Conservation (phyloP, 768 basidiomycete species). For the Pleurotus eryngii region DNA sequence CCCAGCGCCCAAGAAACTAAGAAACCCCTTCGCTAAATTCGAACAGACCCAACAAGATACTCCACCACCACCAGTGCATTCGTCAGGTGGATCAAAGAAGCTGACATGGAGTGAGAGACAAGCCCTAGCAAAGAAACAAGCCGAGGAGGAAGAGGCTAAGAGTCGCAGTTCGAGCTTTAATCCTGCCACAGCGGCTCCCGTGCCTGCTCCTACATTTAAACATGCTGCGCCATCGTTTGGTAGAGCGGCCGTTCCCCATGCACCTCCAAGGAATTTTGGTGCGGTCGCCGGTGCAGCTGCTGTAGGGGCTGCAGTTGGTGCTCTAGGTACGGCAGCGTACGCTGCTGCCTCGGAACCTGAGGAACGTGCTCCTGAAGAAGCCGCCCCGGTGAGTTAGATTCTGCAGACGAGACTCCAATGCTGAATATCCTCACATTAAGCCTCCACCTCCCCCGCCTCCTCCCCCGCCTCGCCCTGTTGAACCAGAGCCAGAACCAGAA, state of each 20-base stretch:
- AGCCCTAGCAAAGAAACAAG: slow-evolving; percentile 83
- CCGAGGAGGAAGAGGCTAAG: slow-evolving; percentile 69
- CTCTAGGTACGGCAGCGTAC: slow-evolving; percentile 30
- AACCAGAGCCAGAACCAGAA: slow-evolving; percentile 26
- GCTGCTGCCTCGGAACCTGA: slow-evolving; percentile 33
- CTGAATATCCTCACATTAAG: background rate
- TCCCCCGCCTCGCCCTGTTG: slow-evolving; percentile 23
- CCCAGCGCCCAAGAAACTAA: slow-evolving; percentile 81
- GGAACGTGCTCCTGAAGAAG: slow-evolving; percentile 1
- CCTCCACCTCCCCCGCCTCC: slow-evolving; percentile 41
- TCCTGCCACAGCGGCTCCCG: slow-evolving; percentile 36
- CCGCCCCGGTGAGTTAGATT: background rate
- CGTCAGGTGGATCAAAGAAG: slow-evolving; percentile 56
- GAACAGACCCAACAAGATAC: slow-evolving; percentile 36
- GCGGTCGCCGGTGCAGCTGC: slow-evolving; percentile 28
- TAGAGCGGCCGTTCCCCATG: slow-evolving; percentile 33
- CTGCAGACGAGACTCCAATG: background rate
- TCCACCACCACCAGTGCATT: background rate
- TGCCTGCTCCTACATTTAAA: slow-evolving; percentile 36
- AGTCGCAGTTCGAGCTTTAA: slow-evolving; percentile 32
- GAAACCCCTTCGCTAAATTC: slow-evolving; percentile 72
- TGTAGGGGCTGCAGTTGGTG: slow-evolving; percentile 31
- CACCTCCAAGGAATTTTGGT: slow-evolving; percentile 42
- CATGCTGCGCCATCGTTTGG: slow-evolving; percentile 48
- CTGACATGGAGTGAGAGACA: slow-evolving; percentile 94